Evolutionary conservation across 768 basidiomycete genomes (phyloP).

Genomic region (Lentinula raphanica): DNA sequence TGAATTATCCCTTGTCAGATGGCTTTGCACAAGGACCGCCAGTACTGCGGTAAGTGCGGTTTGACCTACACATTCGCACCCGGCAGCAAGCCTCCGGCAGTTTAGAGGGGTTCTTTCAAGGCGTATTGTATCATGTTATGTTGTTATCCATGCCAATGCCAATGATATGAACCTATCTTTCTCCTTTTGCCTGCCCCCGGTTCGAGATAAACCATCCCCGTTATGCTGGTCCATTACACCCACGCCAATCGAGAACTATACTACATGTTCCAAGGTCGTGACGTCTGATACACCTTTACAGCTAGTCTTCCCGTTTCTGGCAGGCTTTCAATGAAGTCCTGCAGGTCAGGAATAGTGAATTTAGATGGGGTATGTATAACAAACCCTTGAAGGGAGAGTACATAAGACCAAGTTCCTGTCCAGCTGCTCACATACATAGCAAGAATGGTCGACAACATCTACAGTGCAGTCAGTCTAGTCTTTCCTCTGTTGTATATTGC

Average conservation of each 20-base stretch:
- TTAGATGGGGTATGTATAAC: not conserved
- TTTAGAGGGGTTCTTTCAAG: conserved; percentile 30
- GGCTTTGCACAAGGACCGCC: conserved; percentile 98
- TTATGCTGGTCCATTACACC: not conserved
- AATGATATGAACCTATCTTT: no score
- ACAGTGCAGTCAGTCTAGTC: conserved; percentile 1
- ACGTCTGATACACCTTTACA: not conserved
- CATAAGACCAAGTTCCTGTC: no score
- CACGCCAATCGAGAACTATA: not conserved
- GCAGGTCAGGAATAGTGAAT: not conserved
- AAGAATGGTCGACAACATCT: not conserved
- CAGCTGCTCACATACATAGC: no score
- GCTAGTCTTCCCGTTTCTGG: not conserved
- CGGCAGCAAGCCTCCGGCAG: conserved; percentile 72
- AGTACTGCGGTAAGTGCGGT: conserved; percentile 96
- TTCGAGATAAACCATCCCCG: not conserved
- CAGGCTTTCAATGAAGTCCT: not conserved
- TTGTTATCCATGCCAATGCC: not conserved
- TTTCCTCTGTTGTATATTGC: not conserved
- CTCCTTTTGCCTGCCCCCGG: not conserved
- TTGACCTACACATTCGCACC: conserved; percentile 83
- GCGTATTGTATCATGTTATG: conserved; percentile 6
- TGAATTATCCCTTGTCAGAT: conserved; percentile 71
- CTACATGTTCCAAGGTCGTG: not conserved
- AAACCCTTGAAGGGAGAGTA: not conserved